Percentiles rank a stretch among this genome's conserved stretches.
Evolutionary conservation across 1,284 basidiomycete genomes (phyloP).

Genomic region (Fomitopsis palustris): DNA sequence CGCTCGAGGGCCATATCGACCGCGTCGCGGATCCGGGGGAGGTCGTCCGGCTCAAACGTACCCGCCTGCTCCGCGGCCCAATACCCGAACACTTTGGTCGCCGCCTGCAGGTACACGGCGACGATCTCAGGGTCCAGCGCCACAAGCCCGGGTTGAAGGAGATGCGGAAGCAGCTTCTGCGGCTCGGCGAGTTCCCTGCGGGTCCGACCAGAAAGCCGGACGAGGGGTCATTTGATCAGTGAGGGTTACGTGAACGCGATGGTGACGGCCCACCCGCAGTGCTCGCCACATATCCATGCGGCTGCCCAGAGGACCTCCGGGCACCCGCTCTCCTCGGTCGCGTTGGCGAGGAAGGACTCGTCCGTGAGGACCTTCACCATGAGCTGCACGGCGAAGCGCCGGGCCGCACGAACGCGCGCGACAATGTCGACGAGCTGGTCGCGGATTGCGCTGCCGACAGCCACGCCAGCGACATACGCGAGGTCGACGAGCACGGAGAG

Average conservation of each 20-base stretch:
- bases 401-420: slow-evolving; percentile 74
- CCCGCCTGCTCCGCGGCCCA: slow-evolving; percentile 78
- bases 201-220: background rate
- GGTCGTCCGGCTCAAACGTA: slow-evolving; percentile 70
- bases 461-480: slow-evolving; percentile 77
- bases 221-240: background rate
- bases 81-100: slow-evolving; percentile 83
- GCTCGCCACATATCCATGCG: slow-evolving; percentile 95
- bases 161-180: slow-evolving; percentile 63
- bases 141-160: slow-evolving; percentile 58
- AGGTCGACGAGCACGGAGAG: slow-evolving; percentile 90
- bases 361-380: slow-evolving; percentile 81
- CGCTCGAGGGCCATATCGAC: slow-evolving; percentile 59
- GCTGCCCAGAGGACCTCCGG: slow-evolving; percentile 88
- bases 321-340: slow-evolving; percentile 61
- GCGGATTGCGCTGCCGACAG: slow-evolving; percentile 72
- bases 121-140: slow-evolving; percentile 60
- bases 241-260: background rate
- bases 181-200: slow-evolving; percentile 67
- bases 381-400: slow-evolving; percentile 77
- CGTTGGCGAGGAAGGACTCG: slow-evolving; percentile 63
- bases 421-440: slow-evolving; percentile 87
- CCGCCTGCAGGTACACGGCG: slow-evolving; percentile 78
- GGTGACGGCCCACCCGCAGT: slow-evolving; percentile 60
- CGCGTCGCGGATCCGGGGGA: slow-evolving; percentile 56